Percentiles rank a stretch among this genome's conserved stretches.
phyloP scores from a whole-genome alignment of 2,329 filamentous ascomycete genomes.

The Myotisia sp. region DNA sequence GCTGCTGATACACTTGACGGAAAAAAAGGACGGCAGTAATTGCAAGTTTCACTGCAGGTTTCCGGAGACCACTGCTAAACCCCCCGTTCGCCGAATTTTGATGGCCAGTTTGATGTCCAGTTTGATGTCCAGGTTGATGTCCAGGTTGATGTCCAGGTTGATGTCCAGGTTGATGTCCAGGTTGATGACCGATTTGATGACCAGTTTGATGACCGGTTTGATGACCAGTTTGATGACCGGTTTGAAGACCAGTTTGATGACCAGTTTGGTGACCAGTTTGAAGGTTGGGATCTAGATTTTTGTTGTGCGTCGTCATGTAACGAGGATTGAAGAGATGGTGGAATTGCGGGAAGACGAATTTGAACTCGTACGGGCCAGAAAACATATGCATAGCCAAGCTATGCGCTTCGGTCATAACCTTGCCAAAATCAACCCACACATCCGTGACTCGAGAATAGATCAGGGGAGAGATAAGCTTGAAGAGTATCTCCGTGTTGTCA shows the following conservation, averaged over 20 bases:
- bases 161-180: no score
- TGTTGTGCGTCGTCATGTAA: slow-evolving; percentile 3
- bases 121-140: no score
- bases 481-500: slow-evolving; percentile 14
- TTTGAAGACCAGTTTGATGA: no score
- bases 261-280: no score
- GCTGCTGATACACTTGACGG: neutral
- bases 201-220: no score
- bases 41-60: slow-evolving; percentile 1
- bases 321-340: slow-evolving; percentile 1
- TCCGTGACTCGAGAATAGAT: slow-evolving; percentile 9
- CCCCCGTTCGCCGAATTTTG: neutral
- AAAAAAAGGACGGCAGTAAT: slow-evolving; percentile 5
- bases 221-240: no score
- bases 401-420: slow-evolving; percentile 19
- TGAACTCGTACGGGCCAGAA: slow-evolving; percentile 17
- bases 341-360: slow-evolving; percentile 2
- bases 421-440: slow-evolving; percentile 14
- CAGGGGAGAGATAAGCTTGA: slow-evolving; percentile 15
- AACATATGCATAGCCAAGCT: slow-evolving; percentile 18
- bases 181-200: no score
- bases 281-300: no score
- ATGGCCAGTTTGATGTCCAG: no score
- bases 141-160: no score
- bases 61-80: neutral